phyloP scores from a whole-genome alignment of 2,329 filamentous ascomycete genomes.

The Microcera coccophila region DNA sequence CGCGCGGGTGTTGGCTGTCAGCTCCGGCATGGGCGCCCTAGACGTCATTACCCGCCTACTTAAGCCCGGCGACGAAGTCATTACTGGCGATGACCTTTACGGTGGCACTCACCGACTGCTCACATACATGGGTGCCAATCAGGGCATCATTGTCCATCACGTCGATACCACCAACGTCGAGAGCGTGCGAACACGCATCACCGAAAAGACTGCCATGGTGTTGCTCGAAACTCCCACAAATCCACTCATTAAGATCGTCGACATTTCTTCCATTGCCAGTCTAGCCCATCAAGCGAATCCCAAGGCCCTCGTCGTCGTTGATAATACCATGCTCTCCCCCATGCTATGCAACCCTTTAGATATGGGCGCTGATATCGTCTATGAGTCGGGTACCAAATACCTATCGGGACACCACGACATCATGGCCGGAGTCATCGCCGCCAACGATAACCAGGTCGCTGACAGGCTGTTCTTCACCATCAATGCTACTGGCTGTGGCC shows the following conservation, averaged over 20 bases:
- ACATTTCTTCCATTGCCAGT: constrained; percentile 75
- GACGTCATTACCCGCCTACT: constrained; percentile 93
- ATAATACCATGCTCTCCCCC: constrained; percentile 98
- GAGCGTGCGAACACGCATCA: constrained; percentile 64
- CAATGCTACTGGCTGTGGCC: constrained; percentile 90
- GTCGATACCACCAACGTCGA: constrained; percentile 85
- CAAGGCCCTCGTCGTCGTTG: constrained; percentile 79
- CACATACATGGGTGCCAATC: constrained; percentile 84
- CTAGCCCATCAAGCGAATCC: constrained; percentile 74
- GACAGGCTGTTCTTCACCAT: constrained; percentile 96
- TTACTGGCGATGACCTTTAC: constrained; percentile 95
- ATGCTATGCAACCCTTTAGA: constrained; percentile 92
- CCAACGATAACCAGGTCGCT: constrained; percentile 76
- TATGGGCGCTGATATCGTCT: constrained; percentile 90
- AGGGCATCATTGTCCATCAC: constrained; percentile 90
- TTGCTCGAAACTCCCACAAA: constrained; percentile 96
- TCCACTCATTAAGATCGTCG: constrained; percentile 95
- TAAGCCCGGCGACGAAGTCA: constrained; percentile 89
- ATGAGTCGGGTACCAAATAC: constrained; percentile 97
- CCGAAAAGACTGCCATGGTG: constrained; percentile 86
- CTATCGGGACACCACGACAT: constrained; percentile 97
- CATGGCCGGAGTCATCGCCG: constrained; percentile 94
- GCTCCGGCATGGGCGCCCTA: constrained; percentile 94
- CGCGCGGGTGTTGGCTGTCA: constrained; percentile 82
- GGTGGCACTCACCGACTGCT: constrained; percentile 91